phyloP scores from a whole-genome alignment of 1,284 basidiomycete species.

The Trichosporon faecale region DNA sequence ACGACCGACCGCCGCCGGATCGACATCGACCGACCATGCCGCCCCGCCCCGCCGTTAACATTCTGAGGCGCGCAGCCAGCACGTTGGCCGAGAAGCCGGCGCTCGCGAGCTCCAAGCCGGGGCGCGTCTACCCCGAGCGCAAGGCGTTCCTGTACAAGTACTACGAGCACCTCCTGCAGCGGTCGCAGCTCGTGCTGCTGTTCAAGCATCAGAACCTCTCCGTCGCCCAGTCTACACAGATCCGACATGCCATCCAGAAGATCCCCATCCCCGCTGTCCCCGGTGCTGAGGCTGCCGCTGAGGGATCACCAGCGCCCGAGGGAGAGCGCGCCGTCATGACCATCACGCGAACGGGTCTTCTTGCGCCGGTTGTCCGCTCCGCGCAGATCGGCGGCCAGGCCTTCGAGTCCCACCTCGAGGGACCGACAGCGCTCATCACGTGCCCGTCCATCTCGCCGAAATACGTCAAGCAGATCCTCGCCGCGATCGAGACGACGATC shows the following conservation, averaged over 20 bases:
- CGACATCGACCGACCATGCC: constrained; percentile 17
- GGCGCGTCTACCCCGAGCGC: constrained; percentile 43
- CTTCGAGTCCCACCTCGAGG: background rate
- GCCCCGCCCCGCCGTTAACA: constrained; percentile 22
- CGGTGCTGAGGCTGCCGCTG: constrained; percentile 9
- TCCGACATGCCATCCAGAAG: constrained; percentile 43
- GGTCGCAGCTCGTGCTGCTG: constrained; percentile 49
- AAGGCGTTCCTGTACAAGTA: constrained; percentile 51
- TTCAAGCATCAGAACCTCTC: constrained; percentile 52
- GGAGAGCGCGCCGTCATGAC: constrained; percentile 35
- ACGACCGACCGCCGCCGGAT: background rate
- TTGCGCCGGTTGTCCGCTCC: constrained; percentile 29
- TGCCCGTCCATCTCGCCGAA: constrained; percentile 48
- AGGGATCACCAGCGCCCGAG: constrained; percentile 12
- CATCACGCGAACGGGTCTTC: constrained; percentile 49
- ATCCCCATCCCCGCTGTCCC: constrained; percentile 34
- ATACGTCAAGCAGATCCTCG: constrained; percentile 45
- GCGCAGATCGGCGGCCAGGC: constrained; percentile 25
- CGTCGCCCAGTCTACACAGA: constrained; percentile 39
- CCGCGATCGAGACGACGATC: constrained; percentile 38
- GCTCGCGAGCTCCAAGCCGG: constrained; percentile 12
- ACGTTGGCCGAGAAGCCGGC: constrained; percentile 16
- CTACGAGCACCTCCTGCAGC: constrained; percentile 48
- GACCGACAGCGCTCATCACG: constrained; percentile 47
- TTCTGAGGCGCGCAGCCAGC: constrained; percentile 20